Evolutionary conservation across 2,329 filamentous ascomycete species (phyloP).

Genomic region (Didymella segeticola): DNA sequence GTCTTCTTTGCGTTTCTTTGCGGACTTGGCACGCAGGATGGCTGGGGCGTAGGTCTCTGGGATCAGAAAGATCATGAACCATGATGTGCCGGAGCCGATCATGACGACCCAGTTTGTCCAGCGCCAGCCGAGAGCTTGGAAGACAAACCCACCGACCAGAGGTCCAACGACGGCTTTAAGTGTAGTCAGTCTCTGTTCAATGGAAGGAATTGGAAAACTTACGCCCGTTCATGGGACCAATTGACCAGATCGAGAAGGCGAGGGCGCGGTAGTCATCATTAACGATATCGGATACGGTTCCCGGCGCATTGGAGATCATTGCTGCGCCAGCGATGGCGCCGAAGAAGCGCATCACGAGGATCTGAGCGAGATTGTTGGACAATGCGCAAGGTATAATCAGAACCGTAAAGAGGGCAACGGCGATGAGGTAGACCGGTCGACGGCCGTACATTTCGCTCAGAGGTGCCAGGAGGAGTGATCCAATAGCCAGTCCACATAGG

Average conservation of each 20-base stretch:
- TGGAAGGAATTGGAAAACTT: too few species aligned
- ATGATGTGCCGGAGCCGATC: conserved; percentile 71
- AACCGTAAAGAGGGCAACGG: conserved; percentile 69
- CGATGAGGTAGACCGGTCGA: conserved; percentile 70
- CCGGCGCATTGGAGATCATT: conserved; percentile 83
- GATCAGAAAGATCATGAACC: conserved; percentile 61
- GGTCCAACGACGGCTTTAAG: conserved; percentile 57
- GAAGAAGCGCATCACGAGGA: conserved; percentile 78
- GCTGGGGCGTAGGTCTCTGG: conserved; percentile 83
- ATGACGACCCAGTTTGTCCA: conserved; percentile 77
- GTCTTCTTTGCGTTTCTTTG: conserved; percentile 70
- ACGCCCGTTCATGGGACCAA: conserved; percentile 81
- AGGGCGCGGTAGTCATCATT: conserved; percentile 79
- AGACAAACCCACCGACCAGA: conserved; percentile 82
- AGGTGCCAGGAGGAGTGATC: conserved; percentile 76
- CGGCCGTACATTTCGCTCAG: conserved; percentile 75
- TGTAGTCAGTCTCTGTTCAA: too few species aligned
- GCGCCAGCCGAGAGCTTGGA: conserved; percentile 80
- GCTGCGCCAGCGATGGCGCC: conserved; percentile 77
- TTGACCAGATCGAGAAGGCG: conserved; percentile 82
- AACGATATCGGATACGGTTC: conserved; percentile 84
- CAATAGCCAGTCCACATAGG: conserved; percentile 74
- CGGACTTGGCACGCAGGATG: conserved; percentile 74
- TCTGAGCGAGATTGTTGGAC: conserved; percentile 69
- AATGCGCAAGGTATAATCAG: conserved; percentile 76